Conservation (phyloP, 2,329 filamentous ascomycete species). For the Metarhizium brunneum region DNA sequence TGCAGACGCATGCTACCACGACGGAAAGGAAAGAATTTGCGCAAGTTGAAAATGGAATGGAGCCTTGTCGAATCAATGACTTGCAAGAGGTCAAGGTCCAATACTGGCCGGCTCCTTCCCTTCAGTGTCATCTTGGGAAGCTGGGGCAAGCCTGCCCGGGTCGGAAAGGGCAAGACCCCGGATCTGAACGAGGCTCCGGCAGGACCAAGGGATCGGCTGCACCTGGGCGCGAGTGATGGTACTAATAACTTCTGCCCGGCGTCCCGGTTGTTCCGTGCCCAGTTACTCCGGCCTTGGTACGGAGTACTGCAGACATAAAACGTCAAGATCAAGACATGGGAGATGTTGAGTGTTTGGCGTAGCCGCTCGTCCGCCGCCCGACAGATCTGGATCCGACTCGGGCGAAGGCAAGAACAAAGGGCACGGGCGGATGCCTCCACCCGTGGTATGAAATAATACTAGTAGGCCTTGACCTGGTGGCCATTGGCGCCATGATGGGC, state of each 20-base stretch:
- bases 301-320: not conserved
- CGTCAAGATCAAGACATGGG: not conserved
- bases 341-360: too few species aligned
- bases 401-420: not conserved
- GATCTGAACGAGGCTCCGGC: too few species aligned
- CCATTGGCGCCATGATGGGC: not conserved
- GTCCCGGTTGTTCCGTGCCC: not conserved
- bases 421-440: not conserved
- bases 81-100: not conserved
- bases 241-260: too few species aligned
- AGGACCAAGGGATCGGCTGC: too few species aligned
- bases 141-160: too few species aligned
- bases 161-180: too few species aligned
- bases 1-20: too few species aligned
- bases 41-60: not conserved
- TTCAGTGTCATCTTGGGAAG: too few species aligned
- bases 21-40: too few species aligned
- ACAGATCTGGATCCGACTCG: not conserved
- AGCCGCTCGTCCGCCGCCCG: not conserved
- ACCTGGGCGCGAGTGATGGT: too few species aligned
- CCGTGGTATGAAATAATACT: not conserved
- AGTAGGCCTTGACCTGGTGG: not conserved
- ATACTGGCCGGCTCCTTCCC: not conserved
- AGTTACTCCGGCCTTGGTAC: too few species aligned
- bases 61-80: not conserved